These are phyloP conservation scores for Linderniella brevidens DNA, from an alignment of 257 asterid genomes.

Conservation along the genomic window DNA sequence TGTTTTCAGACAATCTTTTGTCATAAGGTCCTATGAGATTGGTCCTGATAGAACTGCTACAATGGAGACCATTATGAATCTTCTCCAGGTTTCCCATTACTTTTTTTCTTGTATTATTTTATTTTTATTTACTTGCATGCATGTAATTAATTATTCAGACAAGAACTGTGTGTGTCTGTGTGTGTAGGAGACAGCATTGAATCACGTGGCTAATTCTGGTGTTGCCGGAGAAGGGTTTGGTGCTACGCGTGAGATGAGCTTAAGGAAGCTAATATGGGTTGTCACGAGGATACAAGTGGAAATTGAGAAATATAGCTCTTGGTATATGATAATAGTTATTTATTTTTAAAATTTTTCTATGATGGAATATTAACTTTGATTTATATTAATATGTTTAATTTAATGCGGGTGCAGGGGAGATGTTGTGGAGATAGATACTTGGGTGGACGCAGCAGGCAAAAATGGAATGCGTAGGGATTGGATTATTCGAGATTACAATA, in stretches of 20 bases:
- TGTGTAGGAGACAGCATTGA: conserved; percentile 68
- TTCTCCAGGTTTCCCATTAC: conserved; percentile 40
- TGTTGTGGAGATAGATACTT: conserved; percentile 73
- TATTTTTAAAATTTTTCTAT: conserved; percentile 5
- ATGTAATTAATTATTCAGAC: neutral
- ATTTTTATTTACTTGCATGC: neutral
- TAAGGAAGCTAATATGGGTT: conserved; percentile 71
- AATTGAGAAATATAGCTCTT: conserved; percentile 54
- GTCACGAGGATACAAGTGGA: conserved; percentile 61
- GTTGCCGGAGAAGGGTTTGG: conserved; percentile 74
- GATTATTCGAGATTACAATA: conserved; percentile 52
- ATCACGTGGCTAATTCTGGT: conserved; percentile 67
- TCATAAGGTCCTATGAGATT: conserved; percentile 79
- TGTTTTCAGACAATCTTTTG: conserved; percentile 57
- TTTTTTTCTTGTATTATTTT: neutral
- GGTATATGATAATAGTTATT: conserved; percentile 29
- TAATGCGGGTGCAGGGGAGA: conserved; percentile 47
- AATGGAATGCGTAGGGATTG: conserved; percentile 88
- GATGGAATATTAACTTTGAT: neutral
- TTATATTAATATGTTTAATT: neutral
- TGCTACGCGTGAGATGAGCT: conserved; percentile 75
- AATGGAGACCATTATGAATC: conserved; percentile 87
- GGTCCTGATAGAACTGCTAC: conserved; percentile 90
- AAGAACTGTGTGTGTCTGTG: too few relatives aligned
- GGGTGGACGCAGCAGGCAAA: conserved; percentile 90